A percentile compares a stretch with the other conserved stretches of the same genome.
Conservation (phyloP, 208 protist genomes). For the Wallacemonas sp. region DNA sequence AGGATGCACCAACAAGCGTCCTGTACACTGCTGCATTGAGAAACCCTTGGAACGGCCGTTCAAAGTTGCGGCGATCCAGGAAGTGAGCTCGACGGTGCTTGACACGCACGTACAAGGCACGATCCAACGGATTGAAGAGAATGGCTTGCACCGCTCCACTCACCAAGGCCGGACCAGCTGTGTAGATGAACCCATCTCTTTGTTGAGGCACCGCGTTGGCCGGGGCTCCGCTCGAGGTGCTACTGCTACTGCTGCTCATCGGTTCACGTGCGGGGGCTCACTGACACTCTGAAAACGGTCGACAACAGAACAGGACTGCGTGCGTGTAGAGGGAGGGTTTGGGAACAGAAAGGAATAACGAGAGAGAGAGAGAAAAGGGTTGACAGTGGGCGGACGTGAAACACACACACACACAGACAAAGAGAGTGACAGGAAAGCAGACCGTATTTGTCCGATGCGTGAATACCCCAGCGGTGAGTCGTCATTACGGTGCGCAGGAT, state of each 20-base stretch:
- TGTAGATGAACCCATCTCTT: constrained; percentile 55
- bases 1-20: constrained; percentile 82
- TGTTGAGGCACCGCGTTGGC: background rate
- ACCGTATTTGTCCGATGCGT: too few relatives aligned
- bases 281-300: too few relatives aligned
- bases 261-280: too few relatives aligned
- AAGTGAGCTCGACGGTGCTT: constrained; percentile 67
- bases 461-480: too few relatives aligned
- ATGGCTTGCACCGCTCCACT: constrained; percentile 84
- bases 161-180: constrained; percentile 64
- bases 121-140: constrained; percentile 90
- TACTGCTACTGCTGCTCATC: too few relatives aligned
- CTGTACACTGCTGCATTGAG: constrained; percentile 89
- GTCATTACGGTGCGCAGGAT: too few relatives aligned
- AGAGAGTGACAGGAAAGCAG: too few relatives aligned
- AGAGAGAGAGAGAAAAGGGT: constrained; percentile 5
- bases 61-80: constrained; percentile 86
- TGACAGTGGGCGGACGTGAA: background rate
- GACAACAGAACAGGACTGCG: too few relatives aligned
- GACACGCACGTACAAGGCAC: constrained; percentile 89
- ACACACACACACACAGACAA: constrained; percentile 8
- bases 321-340: too few relatives aligned
- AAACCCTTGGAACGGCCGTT: constrained; percentile 90
- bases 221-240: background rate
- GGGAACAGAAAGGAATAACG: background rate